A percentile compares a stretch with the other conserved stretches of the same genome.
Evolutionary conservation across 2,329 filamentous ascomycete species (phyloP).

Genomic region (Lecanicillium sp.): DNA sequence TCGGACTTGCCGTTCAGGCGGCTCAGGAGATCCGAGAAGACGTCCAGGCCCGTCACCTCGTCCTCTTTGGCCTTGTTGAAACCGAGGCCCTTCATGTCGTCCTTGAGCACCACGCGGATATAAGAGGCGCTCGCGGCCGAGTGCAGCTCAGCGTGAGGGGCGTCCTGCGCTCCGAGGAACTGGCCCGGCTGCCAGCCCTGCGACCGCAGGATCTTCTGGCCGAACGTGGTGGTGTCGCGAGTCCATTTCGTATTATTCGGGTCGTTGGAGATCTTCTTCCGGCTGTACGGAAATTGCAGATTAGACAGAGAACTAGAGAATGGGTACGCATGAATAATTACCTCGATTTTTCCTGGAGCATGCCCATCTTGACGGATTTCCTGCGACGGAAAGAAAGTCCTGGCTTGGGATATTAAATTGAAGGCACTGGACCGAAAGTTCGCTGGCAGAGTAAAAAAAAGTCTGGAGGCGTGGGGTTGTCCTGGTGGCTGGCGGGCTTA

Average conservation of each 20-base stretch:
- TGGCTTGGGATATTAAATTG: neutral
- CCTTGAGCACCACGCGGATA: slow-evolving; percentile 79
- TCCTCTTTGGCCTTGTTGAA: slow-evolving; percentile 70
- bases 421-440: neutral
- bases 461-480: slow-evolving; percentile 15
- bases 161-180: slow-evolving; percentile 71
- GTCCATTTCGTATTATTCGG: slow-evolving; percentile 96
- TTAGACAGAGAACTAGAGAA: neutral
- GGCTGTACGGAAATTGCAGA: slow-evolving; percentile 19
- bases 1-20: slow-evolving; percentile 84
- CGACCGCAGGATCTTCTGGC: slow-evolving; percentile 78
- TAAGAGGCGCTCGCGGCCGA: slow-evolving; percentile 77
- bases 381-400: neutral
- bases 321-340: neutral
- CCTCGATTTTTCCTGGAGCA: slow-evolving; percentile 13
- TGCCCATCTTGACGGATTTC: slow-evolving; percentile 10
- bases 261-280: slow-evolving; percentile 73
- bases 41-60: slow-evolving; percentile 77
- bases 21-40: slow-evolving; percentile 79
- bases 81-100: slow-evolving; percentile 85
- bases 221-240: slow-evolving; percentile 73
- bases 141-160: slow-evolving; percentile 68
- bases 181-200: slow-evolving; percentile 90
- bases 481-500: slow-evolving; percentile 1
- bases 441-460: slow-evolving; percentile 9